Evolutionary conservation across 1,284 basidiomycete species (phyloP), one percentile per base, ranked within the genome.

Genomic region (Boletus semigastroideus): DNA sequence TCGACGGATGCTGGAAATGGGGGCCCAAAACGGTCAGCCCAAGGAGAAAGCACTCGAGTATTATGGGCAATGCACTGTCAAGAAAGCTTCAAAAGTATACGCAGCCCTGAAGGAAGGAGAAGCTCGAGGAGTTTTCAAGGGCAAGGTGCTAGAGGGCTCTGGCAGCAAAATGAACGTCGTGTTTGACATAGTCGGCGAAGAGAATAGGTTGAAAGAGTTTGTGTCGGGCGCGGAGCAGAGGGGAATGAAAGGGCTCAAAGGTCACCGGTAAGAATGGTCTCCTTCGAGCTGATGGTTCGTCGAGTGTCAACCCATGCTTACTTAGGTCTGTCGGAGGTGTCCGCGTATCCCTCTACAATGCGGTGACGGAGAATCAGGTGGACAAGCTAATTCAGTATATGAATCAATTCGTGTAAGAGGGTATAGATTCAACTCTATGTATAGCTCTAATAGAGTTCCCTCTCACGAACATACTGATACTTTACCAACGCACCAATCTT

Each of bases 161-260:
- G 80, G 86, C 48, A 94, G 91, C 72, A 90, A 90, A 84, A 97
- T 97, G 94, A 98, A 98, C 67, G 79, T 92, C 13, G 88, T 92
- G 0, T 98, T 96, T 72, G 82, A 84, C 52, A 76, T 93, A 27
- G 63, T 82, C 14, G 87, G 84, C 0, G 87, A 83, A 1, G 84
- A 82, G 42, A 87, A 79, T 5, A 78, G 76, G 27, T 77, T 95
- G 69, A 82, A 82, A 63, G 72, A 74, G 57, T 97, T 96, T 68
- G 69, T 97, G 57, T 76, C 79, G 16, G 91, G 87, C 16, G 94
- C 94, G 0, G 87, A 92, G 63, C 76, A 76, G 60, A 75, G 69
- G 53, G 89, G 89, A 1, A 87, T 98, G 80, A 87, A 85, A 64
- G 89, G 89, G 37, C 74, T 96, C 53, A 95, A 94, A 70, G 94